Evolutionary conservation across 352 stramenopile species (phyloP), one percentile per base, ranked within the genome.

Genomic region (Blastocystis sp.): DNA sequence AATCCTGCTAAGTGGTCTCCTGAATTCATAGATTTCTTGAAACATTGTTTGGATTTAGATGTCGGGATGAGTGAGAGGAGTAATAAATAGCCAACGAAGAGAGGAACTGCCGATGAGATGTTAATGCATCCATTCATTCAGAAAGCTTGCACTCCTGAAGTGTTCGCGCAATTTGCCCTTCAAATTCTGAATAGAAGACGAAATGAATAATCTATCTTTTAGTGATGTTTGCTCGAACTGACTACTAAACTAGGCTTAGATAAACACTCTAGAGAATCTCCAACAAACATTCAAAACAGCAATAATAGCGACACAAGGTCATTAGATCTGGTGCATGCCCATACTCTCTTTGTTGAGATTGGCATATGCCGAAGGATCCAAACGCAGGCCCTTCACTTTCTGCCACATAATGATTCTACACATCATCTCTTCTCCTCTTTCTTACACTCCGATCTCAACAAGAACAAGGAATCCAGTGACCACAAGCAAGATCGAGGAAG

Each of bases 61-160:
- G 75, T 90, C 68, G 11, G 42, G 56, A 13, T 81, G 40, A 48
- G 73, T 40, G 17, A 90, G 33, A 35, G 37, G 48, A 66, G 5
- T 33, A 54, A 24, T 35, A 78, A 40, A n/a, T 35, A 92, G 33
- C 90, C 92, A 40, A 60, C 91, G 0, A 92, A 95, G 62, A 91
- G 95, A 3, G 93, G 94, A 1, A 94, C 92, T 22, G 94, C 94
- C n/a, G 78, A 95, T 57, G 93, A 97, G 82, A 95, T 96, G 42
- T 92, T 97, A 64, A 89, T 93, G n/a, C 95, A 98, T 87, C 92
- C 93, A 37, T 98, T 98, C 89, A 94, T 97, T 51, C 48, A 84
- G 42, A 91, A 80, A 40, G 92, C 92, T 1, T 92, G 89, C 77
- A 91, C 90, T 27, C 84, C 91, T 17, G 88, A 91, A 15, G 91